Evolutionary conservation across 352 stramenopile species (phyloP), one percentile per base, ranked within the genome.

Genomic region (Globisporangium spinosum): DNA sequence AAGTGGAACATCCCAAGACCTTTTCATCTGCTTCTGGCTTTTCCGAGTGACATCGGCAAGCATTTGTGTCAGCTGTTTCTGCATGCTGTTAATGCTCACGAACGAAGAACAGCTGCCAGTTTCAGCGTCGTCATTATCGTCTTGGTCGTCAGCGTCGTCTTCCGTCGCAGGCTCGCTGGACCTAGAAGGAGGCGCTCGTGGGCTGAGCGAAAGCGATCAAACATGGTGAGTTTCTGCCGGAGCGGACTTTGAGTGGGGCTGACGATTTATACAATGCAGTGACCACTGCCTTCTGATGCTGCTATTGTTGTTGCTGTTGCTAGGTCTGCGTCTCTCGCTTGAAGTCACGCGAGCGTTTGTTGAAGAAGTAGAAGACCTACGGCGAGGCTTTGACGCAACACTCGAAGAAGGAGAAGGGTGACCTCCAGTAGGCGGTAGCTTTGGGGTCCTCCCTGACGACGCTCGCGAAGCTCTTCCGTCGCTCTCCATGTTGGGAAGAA

Each of bases 1-100:
- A 9, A 9, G 1, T 40, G 34, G 10, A 10, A 40, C 10, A 15
- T 40, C 34, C 34, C 34, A 49, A 51, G 43, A 89, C 71, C 76
- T 75, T 58, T 74, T 70, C 38, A 82, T 79, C 66, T 87, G 79
- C 58, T 75, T 80, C 35, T 82, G 62, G 29, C 51, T 79, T 38
- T 65, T 77, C 43, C 66, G 70, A n/a, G 76, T 77, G 25, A 78
- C 74, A 29, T 77, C 74, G 22, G 62, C 66, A 9, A 86, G 67
- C 73, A 84, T 81, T 29, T 70, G 58, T 4, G 79, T 55, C 49
- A 74, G 58, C 66, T 86, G 70, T 27, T 63, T 64, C 58, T 84
- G 68, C 25, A 66, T 72, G 38, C n/a, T 51, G 3, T 72, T 58
- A 25, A 82, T 34, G 34, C 7, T 61, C 35, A n/a, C 40, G 3